Evolutionary conservation across 495 filamentous ascomycete genomes (phyloP).

Genomic region (Daldinia decipiens): DNA sequence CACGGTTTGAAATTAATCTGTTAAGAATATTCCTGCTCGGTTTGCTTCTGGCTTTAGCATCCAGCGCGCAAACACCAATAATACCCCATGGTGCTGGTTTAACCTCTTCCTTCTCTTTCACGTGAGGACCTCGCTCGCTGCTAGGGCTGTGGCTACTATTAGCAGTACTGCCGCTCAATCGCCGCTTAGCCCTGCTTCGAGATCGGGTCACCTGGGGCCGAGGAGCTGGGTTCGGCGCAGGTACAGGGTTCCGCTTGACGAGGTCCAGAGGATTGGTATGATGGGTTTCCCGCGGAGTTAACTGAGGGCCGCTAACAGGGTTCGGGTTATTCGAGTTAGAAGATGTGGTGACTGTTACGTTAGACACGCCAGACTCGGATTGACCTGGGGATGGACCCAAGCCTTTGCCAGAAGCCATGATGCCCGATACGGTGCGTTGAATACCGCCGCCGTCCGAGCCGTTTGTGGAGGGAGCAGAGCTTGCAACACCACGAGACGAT

Average conservation of each 20-base stretch:
- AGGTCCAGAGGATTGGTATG: conserved; percentile 51
- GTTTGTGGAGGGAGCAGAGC: conserved; percentile 56
- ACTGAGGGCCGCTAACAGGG: conserved; percentile 52
- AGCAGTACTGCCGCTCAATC: conserved; percentile 79
- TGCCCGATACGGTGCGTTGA: conserved; percentile 48
- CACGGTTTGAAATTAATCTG: conserved; percentile 84
- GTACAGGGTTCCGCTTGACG: conserved; percentile 44
- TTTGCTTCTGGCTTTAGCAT: conserved; percentile 95
- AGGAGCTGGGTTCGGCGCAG: conserved; percentile 41
- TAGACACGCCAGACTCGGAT: conserved; percentile 63
- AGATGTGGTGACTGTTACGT: conserved; percentile 65
- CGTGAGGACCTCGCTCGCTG: conserved; percentile 60
- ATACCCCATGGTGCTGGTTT: conserved; percentile 63
- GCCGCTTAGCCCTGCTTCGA: conserved; percentile 75
- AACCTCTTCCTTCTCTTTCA: conserved; percentile 61
- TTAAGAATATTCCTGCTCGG: conserved; percentile 96
- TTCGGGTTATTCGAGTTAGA: conserved; percentile 51
- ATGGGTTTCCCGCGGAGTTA: conserved; percentile 56
- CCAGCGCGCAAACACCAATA: conserved; percentile 94
- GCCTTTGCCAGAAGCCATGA: conserved; percentile 55
- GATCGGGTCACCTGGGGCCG: conserved; percentile 66
- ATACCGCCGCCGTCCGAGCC: conserved; percentile 49
- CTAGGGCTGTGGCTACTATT: conserved; percentile 76
- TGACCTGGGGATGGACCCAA: conserved; percentile 46
- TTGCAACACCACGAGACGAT: conserved; percentile 61